These are phyloP conservation scores for Plasmodium coatneyi DNA, from an alignment of 169 alveolate species.

Conservation along the genomic window DNA sequence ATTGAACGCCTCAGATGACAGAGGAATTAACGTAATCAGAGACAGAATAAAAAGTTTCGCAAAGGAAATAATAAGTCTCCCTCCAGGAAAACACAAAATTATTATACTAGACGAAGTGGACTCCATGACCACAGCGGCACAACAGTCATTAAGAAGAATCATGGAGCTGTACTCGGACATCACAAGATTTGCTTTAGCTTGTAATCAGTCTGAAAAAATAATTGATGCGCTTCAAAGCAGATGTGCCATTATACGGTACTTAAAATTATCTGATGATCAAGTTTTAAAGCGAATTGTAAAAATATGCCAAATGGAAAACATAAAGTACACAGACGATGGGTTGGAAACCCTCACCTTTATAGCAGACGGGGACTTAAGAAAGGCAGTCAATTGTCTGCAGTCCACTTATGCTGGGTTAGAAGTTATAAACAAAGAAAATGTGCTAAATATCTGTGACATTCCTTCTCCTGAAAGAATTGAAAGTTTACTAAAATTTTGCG, in stretches of 20 bases:
- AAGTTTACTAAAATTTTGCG: conserved; percentile 88
- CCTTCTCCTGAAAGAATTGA: conserved; percentile 96
- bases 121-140: conserved; percentile 99
- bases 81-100: conserved; percentile 96
- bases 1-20: conserved; percentile 99
- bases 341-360: conserved; percentile 96
- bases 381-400: conserved; percentile 96
- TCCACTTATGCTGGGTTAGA: conserved; percentile 97
- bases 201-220: conserved; percentile 98
- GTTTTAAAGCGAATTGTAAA: conserved; percentile 91
- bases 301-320: conserved; percentile 85
- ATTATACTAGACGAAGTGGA: conserved; percentile 99
- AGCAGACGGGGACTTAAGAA: conserved; percentile 96
- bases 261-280: conserved; percentile 94
- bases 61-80: conserved; percentile 93
- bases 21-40: conserved; percentile 99
- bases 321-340: conserved; percentile 92
- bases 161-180: conserved; percentile 98
- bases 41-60: conserved; percentile 98
- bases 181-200: conserved; percentile 99
- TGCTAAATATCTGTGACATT: conserved; percentile 92
- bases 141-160: conserved; percentile 98
- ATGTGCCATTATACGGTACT: conserved; percentile 98
- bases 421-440: conserved; percentile 95
- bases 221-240: conserved; percentile 99